A percentile compares a stretch with the other conserved stretches of the same genome.
These are phyloP conservation scores for Xylaria sp. DNA, from an alignment of 2,329 filamentous ascomycete species.

Conservation along the genomic window DNA sequence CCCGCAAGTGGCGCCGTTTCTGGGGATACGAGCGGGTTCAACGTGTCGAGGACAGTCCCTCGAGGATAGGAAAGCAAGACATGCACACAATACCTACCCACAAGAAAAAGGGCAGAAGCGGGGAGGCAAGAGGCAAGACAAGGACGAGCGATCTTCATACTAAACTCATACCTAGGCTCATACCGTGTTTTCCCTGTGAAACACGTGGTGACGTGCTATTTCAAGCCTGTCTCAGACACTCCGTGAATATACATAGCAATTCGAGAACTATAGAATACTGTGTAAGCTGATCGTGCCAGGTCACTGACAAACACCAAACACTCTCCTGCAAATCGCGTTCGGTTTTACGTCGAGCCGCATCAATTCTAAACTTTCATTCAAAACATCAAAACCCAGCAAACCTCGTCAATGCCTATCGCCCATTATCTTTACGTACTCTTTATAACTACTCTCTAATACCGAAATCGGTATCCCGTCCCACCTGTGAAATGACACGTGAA, in stretches of 20 bases:
- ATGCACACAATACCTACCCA: not conserved
- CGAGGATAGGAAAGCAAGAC: not conserved
- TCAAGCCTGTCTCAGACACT: conserved; percentile 26
- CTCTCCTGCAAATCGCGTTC: conserved; percentile 13
- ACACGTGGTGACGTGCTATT: conserved; percentile 31
- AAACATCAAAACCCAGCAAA: not conserved
- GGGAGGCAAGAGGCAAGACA: not conserved
- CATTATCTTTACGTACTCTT: no score
- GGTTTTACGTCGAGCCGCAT: not conserved
- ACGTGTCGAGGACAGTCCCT: no score
- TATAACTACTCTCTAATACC: no score
- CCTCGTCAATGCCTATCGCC: not conserved
- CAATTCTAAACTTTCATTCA: not conserved
- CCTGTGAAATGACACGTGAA: no score
- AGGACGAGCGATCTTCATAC: conserved; percentile 16
- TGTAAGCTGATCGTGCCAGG: not conserved
- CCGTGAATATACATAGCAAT: not conserved
- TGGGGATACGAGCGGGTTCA: conserved; percentile 9
- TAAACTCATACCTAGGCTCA: not conserved
- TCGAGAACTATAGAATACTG: not conserved
- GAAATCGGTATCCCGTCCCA: no score
- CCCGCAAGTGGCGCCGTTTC: conserved; percentile 20
- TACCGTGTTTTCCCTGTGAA: conserved; percentile 20
- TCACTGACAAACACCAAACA: not conserved
- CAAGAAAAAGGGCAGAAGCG: not conserved